Evolutionary conservation across 768 basidiomycete species (phyloP).

Genomic region (Albatrellus ellisii): DNA sequence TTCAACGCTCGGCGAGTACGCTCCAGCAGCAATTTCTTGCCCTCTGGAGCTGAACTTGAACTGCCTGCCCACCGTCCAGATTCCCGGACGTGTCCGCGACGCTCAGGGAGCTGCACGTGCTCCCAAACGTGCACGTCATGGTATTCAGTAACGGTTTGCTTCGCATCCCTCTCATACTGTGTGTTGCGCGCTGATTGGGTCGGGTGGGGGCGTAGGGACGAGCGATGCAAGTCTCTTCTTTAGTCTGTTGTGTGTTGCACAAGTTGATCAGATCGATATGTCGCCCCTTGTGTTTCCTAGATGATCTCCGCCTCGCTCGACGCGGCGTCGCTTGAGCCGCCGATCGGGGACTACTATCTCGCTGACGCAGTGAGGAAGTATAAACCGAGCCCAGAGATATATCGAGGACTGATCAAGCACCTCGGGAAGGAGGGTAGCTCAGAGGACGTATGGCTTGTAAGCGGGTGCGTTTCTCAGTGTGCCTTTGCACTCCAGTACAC

Average conservation of each 20-base stretch:
- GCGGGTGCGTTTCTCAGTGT: slow-evolving; percentile 16
- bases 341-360: neutral
- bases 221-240: neutral
- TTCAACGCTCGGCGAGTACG: slow-evolving; percentile 14
- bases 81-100: slow-evolving; percentile 16
- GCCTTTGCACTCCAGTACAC: too few species aligned
- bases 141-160: slow-evolving; percentile 20
- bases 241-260: neutral
- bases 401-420: slow-evolving; percentile 13
- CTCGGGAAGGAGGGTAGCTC: slow-evolving; percentile 9
- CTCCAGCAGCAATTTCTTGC: neutral
- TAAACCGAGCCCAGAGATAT: slow-evolving; percentile 17
- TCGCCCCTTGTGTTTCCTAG: slow-evolving; percentile 4
- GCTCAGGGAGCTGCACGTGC: slow-evolving; percentile 9
- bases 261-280: neutral
- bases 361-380: slow-evolving; percentile 15
- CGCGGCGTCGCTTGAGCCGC: slow-evolving; percentile 1
- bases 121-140: slow-evolving; percentile 10
- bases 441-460: slow-evolving; percentile 19
- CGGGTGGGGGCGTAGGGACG: neutral
- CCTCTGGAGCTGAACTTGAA: neutral
- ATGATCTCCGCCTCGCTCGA: slow-evolving; percentile 17
- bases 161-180: neutral
- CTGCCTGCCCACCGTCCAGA: slow-evolving; percentile 3
- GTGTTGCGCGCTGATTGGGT: too few species aligned